Base-by-base conservation (phyloP, 331 rosid genomes). In the Erythrophleum ivorense region DNA sequence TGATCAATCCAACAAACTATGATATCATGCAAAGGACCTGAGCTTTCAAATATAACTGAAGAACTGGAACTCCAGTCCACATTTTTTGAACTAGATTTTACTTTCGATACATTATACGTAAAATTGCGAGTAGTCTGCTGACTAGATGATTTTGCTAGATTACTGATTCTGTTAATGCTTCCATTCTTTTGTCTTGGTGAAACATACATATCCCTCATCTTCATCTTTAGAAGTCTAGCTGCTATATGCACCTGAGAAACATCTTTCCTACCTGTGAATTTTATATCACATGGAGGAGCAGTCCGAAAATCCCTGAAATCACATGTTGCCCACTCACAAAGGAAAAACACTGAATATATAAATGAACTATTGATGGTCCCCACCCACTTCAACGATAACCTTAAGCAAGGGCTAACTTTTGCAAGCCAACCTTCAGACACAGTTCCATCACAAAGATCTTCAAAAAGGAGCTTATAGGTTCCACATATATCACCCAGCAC, bases 311-410 rank as follows among this genome's bases (percentile, higher is more conserved):
- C 91, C 88, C 98, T 87, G 89, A 88, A 92, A 81, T 88, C 94
- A 89, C 97, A 94, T 63, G 97, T 88, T 76, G 97, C 98, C 98
- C 98, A 94, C 86, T 94, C 98, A 60, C 98, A 94, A 33, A 94
- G 91, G 81, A 92, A 92, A 87, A 94, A 94, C 57, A 92, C 92
- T 13, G 97, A 90, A 85, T 86, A 88, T 80, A 90, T 76, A 82
- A 90, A 86, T 63, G 97, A 85, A 72, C 83, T 54, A 83, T 65
- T 88, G 71, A 88, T 86, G 71, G 86, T 86, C 84, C 88, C 87
- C 83, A 92, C 82, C 97, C 97, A 91, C 83, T 88, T 94, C 88
- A 92, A 65, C 0, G 97, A 90, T 83, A 91, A 86, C 87, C 89
- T 91, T 80, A 94, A 89, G 87, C 90, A 89, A 19, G 90, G 89